phyloP scores from a whole-genome alignment of 2,329 filamentous ascomycete genomes.

The Tolypocladium cylindrosporum region DNA sequence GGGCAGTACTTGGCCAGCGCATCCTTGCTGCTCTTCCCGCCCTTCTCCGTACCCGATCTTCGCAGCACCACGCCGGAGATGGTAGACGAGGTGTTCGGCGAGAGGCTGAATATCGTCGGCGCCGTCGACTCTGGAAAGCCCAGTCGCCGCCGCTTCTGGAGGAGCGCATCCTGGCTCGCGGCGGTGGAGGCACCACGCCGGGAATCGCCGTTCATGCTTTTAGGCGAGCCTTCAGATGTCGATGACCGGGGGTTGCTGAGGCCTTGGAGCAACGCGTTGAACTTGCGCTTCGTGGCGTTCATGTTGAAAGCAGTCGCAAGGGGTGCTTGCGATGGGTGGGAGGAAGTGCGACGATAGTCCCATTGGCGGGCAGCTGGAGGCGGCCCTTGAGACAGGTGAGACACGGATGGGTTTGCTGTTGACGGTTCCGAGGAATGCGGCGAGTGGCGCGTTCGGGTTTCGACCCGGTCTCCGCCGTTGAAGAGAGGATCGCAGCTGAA shows the following conservation, averaged over 20 bases:
- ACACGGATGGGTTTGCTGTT: background rate
- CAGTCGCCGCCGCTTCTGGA: slow-evolving; percentile 44
- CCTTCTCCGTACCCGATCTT: slow-evolving; percentile 1
- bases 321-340: background rate
- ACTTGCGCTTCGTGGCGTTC: slow-evolving; percentile 76
- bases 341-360: background rate
- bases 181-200: slow-evolving; percentile 8
- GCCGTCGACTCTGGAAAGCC: slow-evolving; percentile 31
- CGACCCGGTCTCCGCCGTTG: background rate
- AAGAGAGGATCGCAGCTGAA: background rate
- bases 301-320: slow-evolving; percentile 26
- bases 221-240: slow-evolving; percentile 4
- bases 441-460: background rate
- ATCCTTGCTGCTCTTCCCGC: slow-evolving; percentile 11
- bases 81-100: slow-evolving; percentile 9
- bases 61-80: slow-evolving; percentile 5
- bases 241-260: slow-evolving; percentile 36
- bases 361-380: background rate
- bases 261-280: slow-evolving; percentile 64
- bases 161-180: slow-evolving; percentile 26
- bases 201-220: slow-evolving; percentile 11
- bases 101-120: slow-evolving; percentile 12
- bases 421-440: background rate
- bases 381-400: background rate
- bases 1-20: slow-evolving; percentile 65